Conservation (phyloP, 345 rosid genomes). For the Eutrema heterophyllum region DNA sequence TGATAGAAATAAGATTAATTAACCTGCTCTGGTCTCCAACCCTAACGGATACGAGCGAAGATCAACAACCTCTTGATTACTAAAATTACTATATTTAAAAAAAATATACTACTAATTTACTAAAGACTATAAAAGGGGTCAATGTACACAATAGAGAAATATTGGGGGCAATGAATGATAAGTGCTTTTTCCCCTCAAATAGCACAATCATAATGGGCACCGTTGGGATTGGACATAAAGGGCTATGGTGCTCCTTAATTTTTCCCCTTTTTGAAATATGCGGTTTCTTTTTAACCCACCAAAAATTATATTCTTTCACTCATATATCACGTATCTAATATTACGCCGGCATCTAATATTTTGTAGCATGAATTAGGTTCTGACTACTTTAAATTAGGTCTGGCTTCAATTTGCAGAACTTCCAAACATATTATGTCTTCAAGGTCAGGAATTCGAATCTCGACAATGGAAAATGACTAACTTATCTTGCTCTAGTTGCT, state of each 20-base stretch:
- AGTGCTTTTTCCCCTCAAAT: not conserved
- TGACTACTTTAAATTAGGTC: too few species aligned
- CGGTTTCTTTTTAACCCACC: constrained; percentile 27
- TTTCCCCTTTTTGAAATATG: constrained; percentile 33
- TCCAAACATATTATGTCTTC: too few species aligned
- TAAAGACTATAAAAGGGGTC: not conserved
- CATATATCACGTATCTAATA: not conserved
- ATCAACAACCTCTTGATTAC: too few species aligned
- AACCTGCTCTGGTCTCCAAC: too few species aligned
- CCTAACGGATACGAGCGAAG: too few species aligned
- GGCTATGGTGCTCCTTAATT: not conserved
- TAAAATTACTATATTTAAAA: too few species aligned
- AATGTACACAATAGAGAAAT: not conserved
- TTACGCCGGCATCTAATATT: not conserved
- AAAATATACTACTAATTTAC: not conserved
- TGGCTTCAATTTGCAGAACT: too few species aligned
- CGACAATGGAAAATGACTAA: too few species aligned
- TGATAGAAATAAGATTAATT: too few species aligned
- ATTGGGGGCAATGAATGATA: not conserved
- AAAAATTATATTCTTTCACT: constrained; percentile 1
- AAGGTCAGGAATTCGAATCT: too few species aligned
- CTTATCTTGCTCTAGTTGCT: too few species aligned
- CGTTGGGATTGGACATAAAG: constrained; percentile 32
- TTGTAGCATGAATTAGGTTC: not conserved
- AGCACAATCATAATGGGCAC: constrained; percentile 16